Evolutionary conservation across 2,329 filamentous ascomycete species (phyloP), one percentile per base, ranked within the genome.

Genomic region (Sclerotinia trifoliorum): DNA sequence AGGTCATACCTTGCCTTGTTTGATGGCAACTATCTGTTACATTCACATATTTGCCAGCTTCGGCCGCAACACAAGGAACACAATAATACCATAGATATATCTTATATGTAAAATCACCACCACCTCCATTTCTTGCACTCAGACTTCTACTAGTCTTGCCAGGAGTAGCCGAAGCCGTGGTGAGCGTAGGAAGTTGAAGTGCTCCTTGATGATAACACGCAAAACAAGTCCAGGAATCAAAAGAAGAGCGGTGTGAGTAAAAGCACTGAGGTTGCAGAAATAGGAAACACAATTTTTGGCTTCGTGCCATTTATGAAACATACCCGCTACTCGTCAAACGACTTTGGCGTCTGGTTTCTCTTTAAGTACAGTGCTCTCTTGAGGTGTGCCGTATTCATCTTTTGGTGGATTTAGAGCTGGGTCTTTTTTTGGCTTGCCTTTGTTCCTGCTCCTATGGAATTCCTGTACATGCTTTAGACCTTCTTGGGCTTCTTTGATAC

Each of bases 71-170:
- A 1, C 56, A 17, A 24, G 39, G 19, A 11, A 58, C 5, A 21
- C 56, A 60, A 46, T 46, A 60, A 46, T 46, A 60, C 56, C 56
- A 60, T 21, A 46, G 56, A 60, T 60, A 60, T 29, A 60, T 60
- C 24, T 44, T 60, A 1, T 46, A 46, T 17, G 56, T 60, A 11
- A 44, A 42, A 21, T 46, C 24, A 13, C 44, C 24, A 11, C 39
- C 39, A n/a, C 10, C 1, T 19, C 56, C 24, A 21, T 46, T 19
- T 46, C 17, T 46, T 60, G 39, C 24, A 21, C 46, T 46, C 39
- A 60, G 7, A 2, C 24, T 24, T 46, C 39, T 24, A 29, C 5
- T 29, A 46, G 11, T 2, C 0, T 29, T 46, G 21, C 17, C 8
- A 21, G 39, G 24, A 1, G 39, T 17, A 46, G 8, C 21, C 1